A percentile compares a stretch with the other conserved stretches of the same genome.
Conservation (phyloP, 2,329 filamentous ascomycete genomes). For the Amphichorda felina region DNA sequence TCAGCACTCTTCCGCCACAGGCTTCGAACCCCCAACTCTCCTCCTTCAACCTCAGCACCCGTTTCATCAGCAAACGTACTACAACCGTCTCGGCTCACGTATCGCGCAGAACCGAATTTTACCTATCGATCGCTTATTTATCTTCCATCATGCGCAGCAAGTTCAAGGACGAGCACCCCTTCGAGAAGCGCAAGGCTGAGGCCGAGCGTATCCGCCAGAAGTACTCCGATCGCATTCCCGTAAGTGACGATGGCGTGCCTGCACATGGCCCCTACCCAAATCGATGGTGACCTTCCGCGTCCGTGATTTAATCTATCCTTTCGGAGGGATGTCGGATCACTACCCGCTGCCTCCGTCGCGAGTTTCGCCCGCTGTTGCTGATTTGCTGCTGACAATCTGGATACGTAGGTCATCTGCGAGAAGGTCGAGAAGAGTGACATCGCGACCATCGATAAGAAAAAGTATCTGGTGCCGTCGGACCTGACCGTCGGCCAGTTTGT, state of each 20-base stretch:
- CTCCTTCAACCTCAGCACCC: conserved; percentile 4
- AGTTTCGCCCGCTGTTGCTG: too few species aligned
- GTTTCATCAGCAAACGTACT: background rate
- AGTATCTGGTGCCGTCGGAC: conserved; percentile 95
- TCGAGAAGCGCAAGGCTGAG: conserved; percentile 99
- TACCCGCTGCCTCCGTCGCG: too few species aligned
- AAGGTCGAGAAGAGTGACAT: conserved; percentile 99
- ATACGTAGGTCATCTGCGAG: conserved; percentile 87
- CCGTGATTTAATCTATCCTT: background rate
- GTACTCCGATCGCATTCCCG: conserved; percentile 95
- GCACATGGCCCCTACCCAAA: background rate
- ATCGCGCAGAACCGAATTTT: too few species aligned
- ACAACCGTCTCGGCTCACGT: background rate
- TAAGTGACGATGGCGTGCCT: conserved; percentile 38
- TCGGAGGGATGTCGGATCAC: too few species aligned
- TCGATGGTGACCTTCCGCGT: background rate
- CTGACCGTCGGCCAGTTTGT: conserved; percentile 99
- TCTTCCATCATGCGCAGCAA: conserved; percentile 81
- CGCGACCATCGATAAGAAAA: conserved; percentile 99
- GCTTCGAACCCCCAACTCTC: background rate
- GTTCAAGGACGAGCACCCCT: conserved; percentile 99
- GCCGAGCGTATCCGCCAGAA: conserved; percentile 99
- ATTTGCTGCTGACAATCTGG: conserved; percentile 1
- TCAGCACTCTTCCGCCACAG: background rate
- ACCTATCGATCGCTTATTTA: conserved; percentile 9